Evolutionary conservation across 179 eudicot genomes (phyloP).

Genomic region (Monotropa hypopitys): DNA sequence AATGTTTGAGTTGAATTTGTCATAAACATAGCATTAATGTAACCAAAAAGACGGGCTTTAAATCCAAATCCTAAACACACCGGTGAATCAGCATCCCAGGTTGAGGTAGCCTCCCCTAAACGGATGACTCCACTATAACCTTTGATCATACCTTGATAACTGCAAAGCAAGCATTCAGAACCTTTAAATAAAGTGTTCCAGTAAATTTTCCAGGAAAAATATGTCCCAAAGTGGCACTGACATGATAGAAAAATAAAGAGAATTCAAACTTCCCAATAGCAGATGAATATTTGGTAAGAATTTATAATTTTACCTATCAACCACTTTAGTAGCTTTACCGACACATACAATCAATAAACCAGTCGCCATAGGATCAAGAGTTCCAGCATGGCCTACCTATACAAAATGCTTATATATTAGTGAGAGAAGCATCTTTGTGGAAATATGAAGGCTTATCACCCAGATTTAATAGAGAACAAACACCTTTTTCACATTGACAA

Average conservation of each 20-base stretch:
- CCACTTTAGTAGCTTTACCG: constrained; percentile 92
- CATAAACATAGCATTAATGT: not conserved
- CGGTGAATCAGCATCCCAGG: constrained; percentile 98
- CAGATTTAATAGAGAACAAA: not conserved
- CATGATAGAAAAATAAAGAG: not conserved
- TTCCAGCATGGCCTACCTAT: constrained; percentile 99
- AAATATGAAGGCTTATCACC: not conserved
- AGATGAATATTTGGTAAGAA: not conserved
- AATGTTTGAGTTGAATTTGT: not conserved
- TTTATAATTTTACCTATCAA: constrained; percentile 45
- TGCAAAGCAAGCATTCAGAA: constrained; percentile 20
- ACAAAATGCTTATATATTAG: constrained; percentile 1
- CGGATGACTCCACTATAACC: constrained; percentile 92
- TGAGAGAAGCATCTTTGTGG: not conserved
- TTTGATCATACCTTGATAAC: constrained; percentile 94
- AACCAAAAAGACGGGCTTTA: not conserved
- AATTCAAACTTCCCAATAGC: not conserved
- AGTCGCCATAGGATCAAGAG: constrained; percentile 99
- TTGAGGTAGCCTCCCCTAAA: constrained; percentile 95
- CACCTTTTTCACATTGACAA: constrained; percentile 86
- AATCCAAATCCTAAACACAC: constrained; percentile 34
- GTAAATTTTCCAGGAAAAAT: not conserved
- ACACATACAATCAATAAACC: constrained; percentile 94
- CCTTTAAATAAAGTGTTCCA: not conserved
- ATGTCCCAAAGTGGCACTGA: not conserved